Conservation (phyloP, 2,329 filamentous ascomycete genomes). For the Alternaria hordeiaustralica region DNA sequence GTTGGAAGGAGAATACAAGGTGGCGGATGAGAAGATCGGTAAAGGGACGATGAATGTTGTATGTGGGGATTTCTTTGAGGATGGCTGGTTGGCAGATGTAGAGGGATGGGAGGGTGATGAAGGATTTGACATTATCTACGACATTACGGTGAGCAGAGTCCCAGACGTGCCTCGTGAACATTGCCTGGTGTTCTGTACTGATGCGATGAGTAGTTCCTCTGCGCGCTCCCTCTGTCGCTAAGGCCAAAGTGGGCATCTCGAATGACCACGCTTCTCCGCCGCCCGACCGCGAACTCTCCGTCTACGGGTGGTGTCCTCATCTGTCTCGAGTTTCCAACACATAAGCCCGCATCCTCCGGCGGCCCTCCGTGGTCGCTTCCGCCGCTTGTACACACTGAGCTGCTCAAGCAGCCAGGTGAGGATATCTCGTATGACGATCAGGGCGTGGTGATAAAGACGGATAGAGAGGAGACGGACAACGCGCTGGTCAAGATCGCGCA, state of each 20-base stretch:
- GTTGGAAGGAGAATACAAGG: slow-evolving; percentile 53
- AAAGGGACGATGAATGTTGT: slow-evolving; percentile 64
- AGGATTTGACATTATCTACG: slow-evolving; percentile 71
- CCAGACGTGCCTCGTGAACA: not conserved
- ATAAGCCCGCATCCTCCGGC: slow-evolving; percentile 67
- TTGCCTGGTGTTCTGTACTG: not conserved
- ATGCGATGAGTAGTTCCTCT: slow-evolving; percentile 61
- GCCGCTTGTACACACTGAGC: slow-evolving; percentile 72
- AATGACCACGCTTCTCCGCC: slow-evolving; percentile 61
- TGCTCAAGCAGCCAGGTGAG: slow-evolving; percentile 73
- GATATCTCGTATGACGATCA: slow-evolving; percentile 67
- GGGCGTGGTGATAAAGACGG: slow-evolving; percentile 57
- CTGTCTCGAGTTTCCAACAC: slow-evolving; percentile 79
- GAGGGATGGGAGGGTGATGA: slow-evolving; percentile 32
- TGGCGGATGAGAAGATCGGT: slow-evolving; percentile 50
- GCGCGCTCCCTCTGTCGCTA: slow-evolving; percentile 61
- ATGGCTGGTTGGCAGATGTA: slow-evolving; percentile 60
- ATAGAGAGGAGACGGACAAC: slow-evolving; percentile 51
- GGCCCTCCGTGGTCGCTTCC: slow-evolving; percentile 78
- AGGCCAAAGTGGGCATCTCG: slow-evolving; percentile 65
- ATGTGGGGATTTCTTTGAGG: slow-evolving; percentile 70
- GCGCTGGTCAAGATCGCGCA: slow-evolving; percentile 57
- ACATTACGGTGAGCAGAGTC: slow-evolving; percentile 61
- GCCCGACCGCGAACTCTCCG: slow-evolving; percentile 2
- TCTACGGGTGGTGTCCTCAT: slow-evolving; percentile 57